Evolutionary conservation across 257 asterid genomes (phyloP), one percentile per base, ranked within the genome.

Genomic region (Solanum dulcamara): DNA sequence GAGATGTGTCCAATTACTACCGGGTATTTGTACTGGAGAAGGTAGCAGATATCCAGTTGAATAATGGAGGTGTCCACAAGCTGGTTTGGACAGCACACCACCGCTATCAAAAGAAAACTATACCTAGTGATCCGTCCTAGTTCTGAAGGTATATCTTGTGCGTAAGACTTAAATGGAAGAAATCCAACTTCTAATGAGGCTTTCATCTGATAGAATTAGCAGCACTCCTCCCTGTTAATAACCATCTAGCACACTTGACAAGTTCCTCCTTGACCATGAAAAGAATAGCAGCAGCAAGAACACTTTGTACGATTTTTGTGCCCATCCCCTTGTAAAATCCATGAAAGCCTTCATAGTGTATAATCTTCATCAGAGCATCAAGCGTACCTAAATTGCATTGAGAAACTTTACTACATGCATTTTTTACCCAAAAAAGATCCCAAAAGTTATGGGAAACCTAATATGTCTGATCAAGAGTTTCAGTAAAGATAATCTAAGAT

Each of bases 211-310:
- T 85, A 0, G 89, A 62, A 83, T 81, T 84, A 18, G 86, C 70
- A 20, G 90, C 59, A 42, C 84, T 87, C 67, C 84, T 88, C 62
- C 84, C 90, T 32, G 94, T 92, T 85, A 97, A 86, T 88, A 95
- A 88, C 98, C 97, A 91, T 83, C 97, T 89, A 89, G 94, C 90
- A 51, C 97, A 96, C 90, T 72, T 86, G 12, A 97, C 98, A 13
- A 97, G 98, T 90, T 97, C 99, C 85, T 97, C 99, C 91, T 97
- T 97, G 6, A 97, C 94, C 99, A 94, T 97, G 93, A 97, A 97
- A 79, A 97, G 90, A 84, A 97, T 93, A 24, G 99, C 99, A 53
- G 98, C 99, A 22, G 98, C 99, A 80, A 97, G 94, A 85, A 97
- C 97, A 68, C 99, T 95, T 87, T 95, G 99, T 7, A 94, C 97